These are phyloP conservation scores for Cladosporium sp. DNA, from an alignment of 2,329 filamentous ascomycete genomes.

Conservation along the genomic window DNA sequence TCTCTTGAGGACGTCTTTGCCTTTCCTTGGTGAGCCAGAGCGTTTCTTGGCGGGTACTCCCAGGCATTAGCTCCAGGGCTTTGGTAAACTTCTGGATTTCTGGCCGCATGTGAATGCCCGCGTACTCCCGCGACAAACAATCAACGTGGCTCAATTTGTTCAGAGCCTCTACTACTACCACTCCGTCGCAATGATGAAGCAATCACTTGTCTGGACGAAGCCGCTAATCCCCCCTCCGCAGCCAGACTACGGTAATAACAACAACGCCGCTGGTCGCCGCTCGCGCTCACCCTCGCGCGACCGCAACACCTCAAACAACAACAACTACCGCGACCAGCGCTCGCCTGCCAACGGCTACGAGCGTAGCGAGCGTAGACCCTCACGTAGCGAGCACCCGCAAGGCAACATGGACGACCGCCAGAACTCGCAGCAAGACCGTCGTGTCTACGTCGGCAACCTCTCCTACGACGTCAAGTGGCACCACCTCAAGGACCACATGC, in stretches of 20 bases:
- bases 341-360: conserved; percentile 71
- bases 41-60: background rate
- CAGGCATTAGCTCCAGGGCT: background rate
- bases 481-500: conserved; percentile 99
- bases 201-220: too few species aligned
- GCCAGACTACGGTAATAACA: conserved; percentile 5
- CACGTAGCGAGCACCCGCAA: conserved; percentile 54
- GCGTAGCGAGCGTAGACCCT: conserved; percentile 44
- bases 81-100: background rate
- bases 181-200: background rate
- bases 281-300: conserved; percentile 23
- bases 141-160: too few species aligned
- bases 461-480: conserved; percentile 99
- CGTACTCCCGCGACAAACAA: too few species aligned
- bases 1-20: too few species aligned
- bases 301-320: conserved; percentile 32
- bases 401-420: conserved; percentile 69
- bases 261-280: background rate
- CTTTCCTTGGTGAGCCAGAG: background rate
- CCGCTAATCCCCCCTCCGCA: background rate
- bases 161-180: too few species aligned
- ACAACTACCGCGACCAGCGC: conserved; percentile 41
- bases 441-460: conserved; percentile 98
- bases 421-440: conserved; percentile 95
- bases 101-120: background rate